These are phyloP conservation scores for Curvularia spicifera DNA, from an alignment of 2,329 filamentous ascomycete species.

Conservation along the genomic window DNA sequence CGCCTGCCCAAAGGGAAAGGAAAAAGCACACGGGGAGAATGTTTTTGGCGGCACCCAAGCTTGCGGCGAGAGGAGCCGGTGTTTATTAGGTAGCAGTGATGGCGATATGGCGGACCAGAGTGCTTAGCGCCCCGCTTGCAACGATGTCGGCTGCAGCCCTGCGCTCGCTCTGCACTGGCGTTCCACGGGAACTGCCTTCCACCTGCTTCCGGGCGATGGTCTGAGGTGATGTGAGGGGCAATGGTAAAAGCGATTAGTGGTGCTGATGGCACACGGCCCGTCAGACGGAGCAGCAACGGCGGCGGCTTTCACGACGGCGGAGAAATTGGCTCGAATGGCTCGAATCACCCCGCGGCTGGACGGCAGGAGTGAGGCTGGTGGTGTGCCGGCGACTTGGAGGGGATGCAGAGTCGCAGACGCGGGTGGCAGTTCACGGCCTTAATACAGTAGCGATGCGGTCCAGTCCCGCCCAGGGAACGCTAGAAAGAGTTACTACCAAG, in stretches of 20 bases:
- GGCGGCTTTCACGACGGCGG: background rate
- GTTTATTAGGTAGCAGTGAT: slow-evolving; percentile 32
- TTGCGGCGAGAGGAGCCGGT: slow-evolving; percentile 12
- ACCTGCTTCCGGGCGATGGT: slow-evolving; percentile 33
- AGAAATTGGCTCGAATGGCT: background rate
- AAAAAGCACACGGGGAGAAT: slow-evolving; percentile 18
- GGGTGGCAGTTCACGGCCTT: slow-evolving; percentile 21
- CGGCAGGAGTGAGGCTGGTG: slow-evolving; percentile 3
- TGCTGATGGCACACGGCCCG: slow-evolving; percentile 23
- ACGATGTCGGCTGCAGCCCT: slow-evolving; percentile 24
- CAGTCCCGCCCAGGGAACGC: slow-evolving; percentile 20
- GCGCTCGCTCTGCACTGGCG: slow-evolving; percentile 26
- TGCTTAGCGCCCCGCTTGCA: slow-evolving; percentile 38
- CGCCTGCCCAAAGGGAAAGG: slow-evolving; percentile 22
- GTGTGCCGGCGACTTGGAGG: slow-evolving; percentile 1
- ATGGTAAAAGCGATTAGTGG: slow-evolving; percentile 19
- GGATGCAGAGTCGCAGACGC: slow-evolving; percentile 1
- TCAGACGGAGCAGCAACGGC: slow-evolving; percentile 18
- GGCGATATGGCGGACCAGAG: slow-evolving; percentile 14
- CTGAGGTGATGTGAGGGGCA: slow-evolving; percentile 21
- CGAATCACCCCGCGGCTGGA: slow-evolving; percentile 3
- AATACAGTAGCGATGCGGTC: slow-evolving; percentile 12
- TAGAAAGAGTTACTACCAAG: slow-evolving; percentile 35
- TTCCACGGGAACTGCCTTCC: slow-evolving; percentile 22
- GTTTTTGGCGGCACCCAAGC: slow-evolving; percentile 5